A percentile compares a stretch with the other conserved stretches of the same genome.
Conservation (phyloP, 768 basidiomycete genomes). For the Amanita muscaria region DNA sequence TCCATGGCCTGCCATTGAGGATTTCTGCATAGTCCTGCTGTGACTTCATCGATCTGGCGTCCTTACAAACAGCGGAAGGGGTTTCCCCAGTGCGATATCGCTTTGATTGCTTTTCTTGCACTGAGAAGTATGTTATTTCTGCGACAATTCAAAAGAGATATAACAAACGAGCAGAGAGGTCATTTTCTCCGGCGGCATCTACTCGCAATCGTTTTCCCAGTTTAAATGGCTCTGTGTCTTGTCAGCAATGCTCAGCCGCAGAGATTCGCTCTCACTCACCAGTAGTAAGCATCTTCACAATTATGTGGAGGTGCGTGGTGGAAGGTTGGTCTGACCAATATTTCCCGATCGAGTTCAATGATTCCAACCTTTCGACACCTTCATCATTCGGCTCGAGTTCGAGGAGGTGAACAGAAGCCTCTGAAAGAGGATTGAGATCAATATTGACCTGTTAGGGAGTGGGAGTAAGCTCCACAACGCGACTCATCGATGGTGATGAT, state of each 20-base stretch:
- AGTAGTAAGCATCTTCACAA: background rate
- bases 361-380: too few species aligned
- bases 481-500: too few species aligned
- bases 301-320: too few species aligned
- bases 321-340: background rate
- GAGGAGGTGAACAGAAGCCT: too few species aligned
- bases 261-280: background rate
- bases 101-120: slow-evolving; percentile 2
- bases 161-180: slow-evolving; percentile 2
- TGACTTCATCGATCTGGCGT: slow-evolving; percentile 2
- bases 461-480: too few species aligned
- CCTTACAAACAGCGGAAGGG: background rate
- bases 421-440: too few species aligned
- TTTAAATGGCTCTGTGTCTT: background rate
- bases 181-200: background rate
- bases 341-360: background rate
- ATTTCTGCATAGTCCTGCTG: background rate
- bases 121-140: slow-evolving; percentile 2
- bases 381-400: too few species aligned
- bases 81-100: background rate
- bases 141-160: slow-evolving; percentile 4
- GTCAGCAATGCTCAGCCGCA: background rate
- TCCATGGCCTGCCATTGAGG: slow-evolving; percentile 3
- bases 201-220: slow-evolving; percentile 1
- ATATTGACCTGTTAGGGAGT: too few species aligned